Evolutionary conservation across 1,284 basidiomycete genomes (phyloP).

Genomic region (Cutaneotrichosporon cavernicola): DNA sequence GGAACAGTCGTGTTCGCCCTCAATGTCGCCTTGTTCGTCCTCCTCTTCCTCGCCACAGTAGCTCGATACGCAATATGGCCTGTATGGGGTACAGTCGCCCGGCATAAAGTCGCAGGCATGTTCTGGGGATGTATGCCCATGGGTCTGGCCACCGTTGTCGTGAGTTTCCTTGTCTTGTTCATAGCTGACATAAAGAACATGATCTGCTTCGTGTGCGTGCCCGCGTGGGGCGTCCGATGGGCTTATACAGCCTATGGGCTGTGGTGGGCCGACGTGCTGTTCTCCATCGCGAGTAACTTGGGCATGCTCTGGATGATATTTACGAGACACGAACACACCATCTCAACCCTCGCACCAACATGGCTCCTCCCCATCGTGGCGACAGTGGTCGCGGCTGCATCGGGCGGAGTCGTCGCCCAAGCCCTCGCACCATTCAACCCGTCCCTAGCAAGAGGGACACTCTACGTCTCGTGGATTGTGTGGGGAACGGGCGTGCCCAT

Average conservation of each 20-base stretch:
- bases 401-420: constrained; percentile 63
- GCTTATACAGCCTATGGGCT: constrained; percentile 64
- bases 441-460: constrained; percentile 60
- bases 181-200: constrained; percentile 43
- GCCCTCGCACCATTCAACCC: constrained; percentile 57
- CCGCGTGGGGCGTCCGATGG: constrained; percentile 59
- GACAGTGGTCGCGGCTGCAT: constrained; percentile 65
- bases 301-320: constrained; percentile 55
- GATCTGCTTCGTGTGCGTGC: constrained; percentile 55
- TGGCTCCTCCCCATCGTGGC: constrained; percentile 74
- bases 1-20: constrained; percentile 63
- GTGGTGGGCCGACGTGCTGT: constrained; percentile 69
- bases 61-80: constrained; percentile 55
- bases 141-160: constrained; percentile 66
- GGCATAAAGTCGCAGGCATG: constrained; percentile 65
- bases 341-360: constrained; percentile 61
- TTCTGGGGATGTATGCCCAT: constrained; percentile 70
- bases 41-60: constrained; percentile 58
- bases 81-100: constrained; percentile 24
- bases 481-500: constrained; percentile 55
- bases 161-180: constrained; percentile 23
- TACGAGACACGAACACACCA: constrained; percentile 62
- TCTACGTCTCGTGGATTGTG: constrained; percentile 56
- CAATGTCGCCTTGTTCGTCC: constrained; percentile 64
- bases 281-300: constrained; percentile 55